These are phyloP conservation scores for Urochloa ruziziensis DNA, from an alignment of 176 grass and related monocot species.

Conservation along the genomic window DNA sequence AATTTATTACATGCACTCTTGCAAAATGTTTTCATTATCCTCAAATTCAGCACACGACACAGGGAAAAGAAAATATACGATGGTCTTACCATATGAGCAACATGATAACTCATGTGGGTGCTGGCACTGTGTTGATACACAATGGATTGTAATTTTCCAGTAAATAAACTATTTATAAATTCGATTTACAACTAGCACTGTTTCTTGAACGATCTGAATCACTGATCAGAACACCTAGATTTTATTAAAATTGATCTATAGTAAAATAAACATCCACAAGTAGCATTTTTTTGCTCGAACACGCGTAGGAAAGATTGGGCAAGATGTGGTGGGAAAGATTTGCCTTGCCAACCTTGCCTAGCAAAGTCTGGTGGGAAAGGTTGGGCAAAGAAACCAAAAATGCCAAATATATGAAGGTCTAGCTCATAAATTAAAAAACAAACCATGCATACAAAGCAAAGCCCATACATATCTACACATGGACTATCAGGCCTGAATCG, in stretches of 20 bases:
- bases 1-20: neutral
- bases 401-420: neutral
- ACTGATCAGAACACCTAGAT: neutral
- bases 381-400: neutral
- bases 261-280: neutral
- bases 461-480: neutral
- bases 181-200: neutral
- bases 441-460: neutral
- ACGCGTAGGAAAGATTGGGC: too few species aligned
- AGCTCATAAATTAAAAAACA: slow-evolving; percentile 26
- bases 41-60: neutral
- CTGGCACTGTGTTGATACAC: neutral
- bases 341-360: neutral
- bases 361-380: neutral
- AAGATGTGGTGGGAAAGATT: too few species aligned
- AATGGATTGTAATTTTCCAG: neutral
- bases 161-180: neutral
- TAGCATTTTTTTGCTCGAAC: too few species aligned
- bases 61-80: neutral
- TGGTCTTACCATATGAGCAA: neutral
- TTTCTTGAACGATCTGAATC: slow-evolving; percentile 1
- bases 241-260: neutral
- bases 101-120: neutral
- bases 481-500: slow-evolving; percentile 19
- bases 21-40: neutral